Evolutionary conservation across 306 rosid genomes (phyloP).

Genomic region (Pyrus pyrifolia): DNA sequence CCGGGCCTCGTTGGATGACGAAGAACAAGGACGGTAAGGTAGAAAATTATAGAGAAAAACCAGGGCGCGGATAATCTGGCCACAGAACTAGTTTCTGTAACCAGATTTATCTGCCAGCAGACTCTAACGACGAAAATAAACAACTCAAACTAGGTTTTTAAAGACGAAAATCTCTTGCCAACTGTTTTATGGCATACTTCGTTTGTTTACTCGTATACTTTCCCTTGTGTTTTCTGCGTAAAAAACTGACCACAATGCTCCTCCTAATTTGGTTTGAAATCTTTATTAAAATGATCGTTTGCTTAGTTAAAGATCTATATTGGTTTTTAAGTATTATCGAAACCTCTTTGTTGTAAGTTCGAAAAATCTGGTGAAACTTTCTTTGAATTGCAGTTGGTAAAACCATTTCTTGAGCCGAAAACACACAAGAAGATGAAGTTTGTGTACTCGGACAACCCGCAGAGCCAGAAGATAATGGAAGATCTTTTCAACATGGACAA

Average conservation of each 20-base stretch:
- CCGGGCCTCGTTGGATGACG: too few species aligned
- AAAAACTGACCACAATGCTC: neutral
- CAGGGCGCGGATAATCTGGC: neutral
- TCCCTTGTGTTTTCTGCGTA: neutral
- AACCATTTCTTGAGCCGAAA: conserved; percentile 66
- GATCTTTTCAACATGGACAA: conserved; percentile 52
- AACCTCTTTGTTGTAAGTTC: neutral
- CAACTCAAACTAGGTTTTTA: neutral
- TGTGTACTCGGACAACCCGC: conserved; percentile 56
- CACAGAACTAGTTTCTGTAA: neutral
- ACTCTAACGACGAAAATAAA: neutral
- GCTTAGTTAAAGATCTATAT: neutral
- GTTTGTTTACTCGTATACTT: neutral
- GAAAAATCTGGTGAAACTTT: neutral
- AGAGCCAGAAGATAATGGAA: conserved; percentile 50
- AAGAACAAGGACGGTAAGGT: too few species aligned
- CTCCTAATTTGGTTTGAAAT: neutral
- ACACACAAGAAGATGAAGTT: conserved; percentile 63
- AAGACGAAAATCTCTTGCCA: neutral
- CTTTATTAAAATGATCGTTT: neutral
- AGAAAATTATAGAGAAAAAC: neutral
- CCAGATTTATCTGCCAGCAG: neutral
- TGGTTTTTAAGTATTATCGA: neutral
- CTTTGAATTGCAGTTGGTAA: conserved; percentile 49
- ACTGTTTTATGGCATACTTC: neutral